Percentiles rank a stretch among this genome's conserved stretches.
These are phyloP conservation scores for Moesziomyces parantarcticus DNA, from an alignment of 1,284 basidiomycete species.

Conservation along the genomic window DNA sequence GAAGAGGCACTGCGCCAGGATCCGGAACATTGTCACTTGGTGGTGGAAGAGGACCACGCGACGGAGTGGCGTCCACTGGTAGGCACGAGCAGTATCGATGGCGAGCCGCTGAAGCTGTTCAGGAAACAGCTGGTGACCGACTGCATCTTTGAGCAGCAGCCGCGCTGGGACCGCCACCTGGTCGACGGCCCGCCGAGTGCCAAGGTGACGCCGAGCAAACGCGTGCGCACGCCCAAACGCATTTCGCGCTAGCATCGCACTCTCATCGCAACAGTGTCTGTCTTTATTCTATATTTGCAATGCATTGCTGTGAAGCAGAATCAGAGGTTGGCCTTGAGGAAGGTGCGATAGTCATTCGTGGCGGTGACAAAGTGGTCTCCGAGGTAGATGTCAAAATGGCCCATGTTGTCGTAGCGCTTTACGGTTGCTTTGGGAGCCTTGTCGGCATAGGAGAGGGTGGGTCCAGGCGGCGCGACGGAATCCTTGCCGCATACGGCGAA, in stretches of 20 bases:
- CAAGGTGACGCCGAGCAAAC: background rate
- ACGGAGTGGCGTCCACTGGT: slow-evolving; percentile 27
- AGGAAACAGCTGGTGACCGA: slow-evolving; percentile 37
- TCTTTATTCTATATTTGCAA: no score
- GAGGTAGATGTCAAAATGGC: slow-evolving; percentile 60
- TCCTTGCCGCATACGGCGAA: slow-evolving; percentile 61
- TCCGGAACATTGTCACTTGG: slow-evolving; percentile 28
- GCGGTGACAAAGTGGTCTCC: slow-evolving; percentile 50
- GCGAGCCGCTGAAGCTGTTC: slow-evolving; percentile 28
- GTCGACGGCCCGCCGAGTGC: slow-evolving; percentile 7
- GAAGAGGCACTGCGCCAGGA: slow-evolving; percentile 27
- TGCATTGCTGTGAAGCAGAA: background rate
- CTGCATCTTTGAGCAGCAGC: slow-evolving; percentile 38
- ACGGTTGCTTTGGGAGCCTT: slow-evolving; percentile 46
- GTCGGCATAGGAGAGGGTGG: slow-evolving; percentile 49
- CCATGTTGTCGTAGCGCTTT: slow-evolving; percentile 45
- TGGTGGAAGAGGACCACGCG: slow-evolving; percentile 26
- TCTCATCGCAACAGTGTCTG: background rate
- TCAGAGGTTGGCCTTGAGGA: slow-evolving; percentile 32
- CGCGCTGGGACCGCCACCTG: slow-evolving; percentile 32
- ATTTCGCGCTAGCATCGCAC: background rate
- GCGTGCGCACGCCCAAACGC: background rate
- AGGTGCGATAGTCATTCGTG: slow-evolving; percentile 45
- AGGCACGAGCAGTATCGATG: slow-evolving; percentile 9
- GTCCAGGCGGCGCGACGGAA: slow-evolving; percentile 47